Percentiles rank a stretch among this genome's conserved stretches.
These are phyloP conservation scores for Glycine soja DNA, from an alignment of 306 rosid species.

Conservation along the genomic window DNA sequence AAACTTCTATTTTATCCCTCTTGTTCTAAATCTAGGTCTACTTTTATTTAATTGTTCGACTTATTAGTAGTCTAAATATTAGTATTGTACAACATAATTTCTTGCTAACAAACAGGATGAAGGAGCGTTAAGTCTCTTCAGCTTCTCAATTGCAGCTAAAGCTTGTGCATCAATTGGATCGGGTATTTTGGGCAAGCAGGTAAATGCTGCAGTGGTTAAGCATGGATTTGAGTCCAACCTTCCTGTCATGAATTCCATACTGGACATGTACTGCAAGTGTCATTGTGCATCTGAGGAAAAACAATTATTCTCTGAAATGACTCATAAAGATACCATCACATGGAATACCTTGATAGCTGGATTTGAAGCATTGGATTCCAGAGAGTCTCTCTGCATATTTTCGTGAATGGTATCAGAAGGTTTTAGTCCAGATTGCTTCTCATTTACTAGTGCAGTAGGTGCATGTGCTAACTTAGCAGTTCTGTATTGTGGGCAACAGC, in stretches of 20 bases:
- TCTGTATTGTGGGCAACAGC: constrained; percentile 72
- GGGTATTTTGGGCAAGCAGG: constrained; percentile 62
- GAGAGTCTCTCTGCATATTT: constrained; percentile 64
- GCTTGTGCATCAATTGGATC: constrained; percentile 69
- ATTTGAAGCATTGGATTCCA: constrained; percentile 62
- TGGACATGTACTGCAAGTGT: constrained; percentile 85
- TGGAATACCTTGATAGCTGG: constrained; percentile 86
- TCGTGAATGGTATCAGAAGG: constrained; percentile 66
- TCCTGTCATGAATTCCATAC: constrained; percentile 77
- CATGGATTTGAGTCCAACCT: constrained; percentile 63
- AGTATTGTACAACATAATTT: not conserved
- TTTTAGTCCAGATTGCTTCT: constrained; percentile 69
- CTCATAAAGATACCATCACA: constrained; percentile 65
- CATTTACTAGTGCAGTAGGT: constrained; percentile 66
- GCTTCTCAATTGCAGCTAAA: constrained; percentile 80
- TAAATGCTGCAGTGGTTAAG: constrained; percentile 74
- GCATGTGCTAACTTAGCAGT: constrained; percentile 75
- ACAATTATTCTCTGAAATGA: constrained; percentile 65
- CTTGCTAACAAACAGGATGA: constrained; percentile 68
- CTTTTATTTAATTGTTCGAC: constrained; percentile 8
- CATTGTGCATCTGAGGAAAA: constrained; percentile 64
- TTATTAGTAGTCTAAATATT: not conserved
- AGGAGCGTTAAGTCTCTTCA: constrained; percentile 64
- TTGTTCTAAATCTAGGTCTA: not conserved
- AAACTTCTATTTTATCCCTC: constrained; percentile 31